Evolutionary conservation across 768 basidiomycete genomes (phyloP).

Genomic region (Amanita muscaria): DNA sequence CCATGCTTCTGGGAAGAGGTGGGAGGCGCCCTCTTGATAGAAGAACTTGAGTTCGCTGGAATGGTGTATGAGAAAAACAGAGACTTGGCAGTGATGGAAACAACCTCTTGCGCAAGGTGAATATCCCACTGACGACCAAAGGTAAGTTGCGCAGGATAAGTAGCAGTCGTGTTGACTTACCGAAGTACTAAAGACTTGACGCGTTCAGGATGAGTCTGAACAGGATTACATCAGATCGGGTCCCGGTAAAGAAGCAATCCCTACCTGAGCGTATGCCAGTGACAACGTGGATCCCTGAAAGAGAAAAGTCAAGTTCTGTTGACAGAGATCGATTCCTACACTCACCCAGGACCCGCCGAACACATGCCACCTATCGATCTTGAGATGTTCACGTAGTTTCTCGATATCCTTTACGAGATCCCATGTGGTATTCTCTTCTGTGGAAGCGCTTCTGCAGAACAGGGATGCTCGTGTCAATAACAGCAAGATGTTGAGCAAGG

Average conservation of each 20-base stretch:
- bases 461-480: too few species aligned
- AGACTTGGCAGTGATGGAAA: neutral
- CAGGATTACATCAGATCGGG: neutral
- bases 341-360: conserved; percentile 90
- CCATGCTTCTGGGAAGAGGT: conserved; percentile 87
- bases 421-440: conserved; percentile 91
- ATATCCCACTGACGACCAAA: conserved; percentile 59
- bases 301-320: neutral
- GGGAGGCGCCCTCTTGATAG: conserved; percentile 80
- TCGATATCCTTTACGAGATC: conserved; percentile 89
- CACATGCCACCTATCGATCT: conserved; percentile 84
- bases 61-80: neutral
- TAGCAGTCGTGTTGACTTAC: conserved; percentile 25
- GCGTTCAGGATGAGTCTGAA: conserved; percentile 67
- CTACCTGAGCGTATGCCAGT: conserved; percentile 77
- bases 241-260: neutral
- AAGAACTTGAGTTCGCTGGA: conserved; percentile 79
- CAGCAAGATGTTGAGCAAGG: neutral
- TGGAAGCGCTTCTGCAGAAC: conserved; percentile 48
- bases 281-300: conserved; percentile 77
- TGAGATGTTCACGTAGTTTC: conserved; percentile 63
- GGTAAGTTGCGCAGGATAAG: neutral
- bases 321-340: neutral
- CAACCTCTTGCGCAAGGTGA: conserved; percentile 74
- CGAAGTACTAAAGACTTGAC: conserved; percentile 74